A percentile compares a stretch with the other conserved stretches of the same genome.
Evolutionary conservation across 148 eudicot genomes (phyloP).

Genomic region (Rhododendron griersonianum): DNA sequence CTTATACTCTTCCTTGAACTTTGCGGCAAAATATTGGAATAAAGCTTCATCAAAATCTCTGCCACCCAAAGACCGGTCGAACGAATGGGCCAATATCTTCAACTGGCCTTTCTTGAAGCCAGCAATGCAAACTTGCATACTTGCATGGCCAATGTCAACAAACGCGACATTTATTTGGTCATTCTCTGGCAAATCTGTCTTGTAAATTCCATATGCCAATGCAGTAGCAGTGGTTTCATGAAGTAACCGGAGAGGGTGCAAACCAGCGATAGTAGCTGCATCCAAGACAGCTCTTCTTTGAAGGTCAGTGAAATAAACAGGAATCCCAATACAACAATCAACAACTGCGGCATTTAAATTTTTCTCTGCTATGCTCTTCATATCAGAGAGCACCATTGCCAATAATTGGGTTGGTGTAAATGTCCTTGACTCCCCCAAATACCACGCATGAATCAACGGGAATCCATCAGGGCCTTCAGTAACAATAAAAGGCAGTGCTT

Average conservation of each 20-base stretch:
- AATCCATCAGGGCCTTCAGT: constrained; percentile 90
- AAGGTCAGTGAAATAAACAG: constrained; percentile 87
- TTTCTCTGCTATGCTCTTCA: constrained; percentile 85
- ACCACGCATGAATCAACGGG: constrained; percentile 72
- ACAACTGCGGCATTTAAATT: constrained; percentile 87
- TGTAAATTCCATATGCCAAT: constrained; percentile 88
- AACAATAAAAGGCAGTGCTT: constrained; percentile 63
- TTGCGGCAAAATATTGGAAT: constrained; percentile 80
- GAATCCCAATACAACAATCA: constrained; percentile 93
- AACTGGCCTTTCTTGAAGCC: constrained; percentile 87
- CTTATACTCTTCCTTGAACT: constrained; percentile 78
- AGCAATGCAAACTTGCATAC: constrained; percentile 89
- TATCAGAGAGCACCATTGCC: constrained; percentile 80
- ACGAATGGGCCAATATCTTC: constrained; percentile 81
- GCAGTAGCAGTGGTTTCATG: constrained; percentile 97
- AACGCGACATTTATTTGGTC: constrained; percentile 80
- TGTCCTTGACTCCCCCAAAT: constrained; percentile 61
- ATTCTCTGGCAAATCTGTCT: constrained; percentile 86
- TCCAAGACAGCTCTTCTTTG: constrained; percentile 87
- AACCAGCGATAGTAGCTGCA: constrained; percentile 81
- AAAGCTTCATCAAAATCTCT: constrained; percentile 89
- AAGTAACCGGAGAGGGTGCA: constrained; percentile 67
- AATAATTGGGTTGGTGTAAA: constrained; percentile 79
- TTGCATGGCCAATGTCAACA: constrained; percentile 85
- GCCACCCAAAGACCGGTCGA: constrained; percentile 77